Conservation (phyloP, 768 basidiomycete species). For the Leccinum incarnatum region DNA sequence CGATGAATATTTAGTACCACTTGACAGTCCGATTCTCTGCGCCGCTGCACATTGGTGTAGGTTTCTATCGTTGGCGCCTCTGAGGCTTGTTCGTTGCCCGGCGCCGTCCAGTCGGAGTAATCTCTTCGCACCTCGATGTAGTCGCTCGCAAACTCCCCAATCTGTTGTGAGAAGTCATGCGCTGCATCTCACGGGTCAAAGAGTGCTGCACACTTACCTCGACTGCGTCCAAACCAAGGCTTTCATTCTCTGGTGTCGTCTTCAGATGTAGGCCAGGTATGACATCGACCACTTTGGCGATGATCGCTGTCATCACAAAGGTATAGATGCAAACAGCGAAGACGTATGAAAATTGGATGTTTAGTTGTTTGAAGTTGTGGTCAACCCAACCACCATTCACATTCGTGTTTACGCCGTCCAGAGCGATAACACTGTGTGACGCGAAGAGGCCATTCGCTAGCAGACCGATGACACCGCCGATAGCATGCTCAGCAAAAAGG, state of each 20-base stretch:
- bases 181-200: background rate
- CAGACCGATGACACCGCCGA: constrained; percentile 79
- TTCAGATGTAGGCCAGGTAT: constrained; percentile 59
- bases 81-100: constrained; percentile 20
- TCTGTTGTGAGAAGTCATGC: constrained; percentile 35
- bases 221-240: constrained; percentile 65
- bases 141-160: constrained; percentile 70
- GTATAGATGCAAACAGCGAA: constrained; percentile 56
- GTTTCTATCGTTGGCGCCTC: constrained; percentile 12
- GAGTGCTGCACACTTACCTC: constrained; percentile 46
- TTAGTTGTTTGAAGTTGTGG: constrained; percentile 74
- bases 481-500: constrained; percentile 87
- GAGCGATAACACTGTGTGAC: constrained; percentile 53
- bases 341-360: constrained; percentile 70
- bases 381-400: constrained; percentile 70
- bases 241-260: constrained; percentile 54
- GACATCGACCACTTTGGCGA: constrained; percentile 55
- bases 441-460: constrained; percentile 76
- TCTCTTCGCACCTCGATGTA: constrained; percentile 70
- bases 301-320: constrained; percentile 57
- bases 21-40: constrained; percentile 34
- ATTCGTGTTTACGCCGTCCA: constrained; percentile 63
- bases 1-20: background rate
- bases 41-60: constrained; percentile 35
- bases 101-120: constrained; percentile 49